These are phyloP conservation scores for Microcyclospora tardicrescens DNA, from an alignment of 2,329 filamentous ascomycete genomes.

Conservation along the genomic window DNA sequence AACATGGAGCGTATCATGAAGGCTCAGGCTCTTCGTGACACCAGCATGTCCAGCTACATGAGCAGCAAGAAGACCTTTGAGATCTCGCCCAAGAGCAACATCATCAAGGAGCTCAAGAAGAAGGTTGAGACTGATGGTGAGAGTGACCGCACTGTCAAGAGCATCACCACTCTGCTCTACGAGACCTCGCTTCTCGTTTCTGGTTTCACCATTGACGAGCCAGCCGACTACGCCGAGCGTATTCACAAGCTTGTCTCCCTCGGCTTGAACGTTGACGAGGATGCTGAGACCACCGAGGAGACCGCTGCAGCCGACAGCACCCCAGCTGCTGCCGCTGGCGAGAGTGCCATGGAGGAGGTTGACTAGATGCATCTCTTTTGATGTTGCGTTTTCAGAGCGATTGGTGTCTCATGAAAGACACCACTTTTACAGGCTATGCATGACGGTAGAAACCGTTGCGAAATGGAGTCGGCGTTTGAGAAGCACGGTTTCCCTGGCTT, in stretches of 20 bases:
- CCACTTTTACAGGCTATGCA: no score
- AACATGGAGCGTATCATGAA: conserved; percentile 99
- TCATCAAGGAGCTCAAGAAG: conserved; percentile 98
- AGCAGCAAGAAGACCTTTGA: conserved; percentile 99
- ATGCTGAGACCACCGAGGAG: conserved; percentile 56
- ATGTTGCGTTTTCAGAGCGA: background rate
- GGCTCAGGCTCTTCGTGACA: conserved; percentile 98
- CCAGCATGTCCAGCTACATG: conserved; percentile 99
- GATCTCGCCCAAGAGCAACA: conserved; percentile 96
- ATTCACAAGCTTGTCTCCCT: conserved; percentile 99
- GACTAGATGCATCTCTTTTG: conserved; percentile 50
- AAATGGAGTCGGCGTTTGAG: no score
- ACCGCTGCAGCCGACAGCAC: conserved; percentile 46
- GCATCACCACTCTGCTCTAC: conserved; percentile 94
- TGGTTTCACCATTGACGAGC: conserved; percentile 99
- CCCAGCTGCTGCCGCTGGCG: conserved; percentile 49
- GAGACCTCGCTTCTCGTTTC: conserved; percentile 98
- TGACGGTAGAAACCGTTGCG: no score
- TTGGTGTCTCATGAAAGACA: no score
- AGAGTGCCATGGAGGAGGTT: conserved; percentile 99
- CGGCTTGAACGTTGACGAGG: conserved; percentile 93
- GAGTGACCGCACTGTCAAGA: conserved; percentile 98
- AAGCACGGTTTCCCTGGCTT: no score
- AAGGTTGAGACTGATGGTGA: conserved; percentile 97
- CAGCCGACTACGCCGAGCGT: conserved; percentile 92